A percentile compares a stretch with the other conserved stretches of the same genome.
Conservation (phyloP, 305 asterid species). For the Salvia sclarea region DNA sequence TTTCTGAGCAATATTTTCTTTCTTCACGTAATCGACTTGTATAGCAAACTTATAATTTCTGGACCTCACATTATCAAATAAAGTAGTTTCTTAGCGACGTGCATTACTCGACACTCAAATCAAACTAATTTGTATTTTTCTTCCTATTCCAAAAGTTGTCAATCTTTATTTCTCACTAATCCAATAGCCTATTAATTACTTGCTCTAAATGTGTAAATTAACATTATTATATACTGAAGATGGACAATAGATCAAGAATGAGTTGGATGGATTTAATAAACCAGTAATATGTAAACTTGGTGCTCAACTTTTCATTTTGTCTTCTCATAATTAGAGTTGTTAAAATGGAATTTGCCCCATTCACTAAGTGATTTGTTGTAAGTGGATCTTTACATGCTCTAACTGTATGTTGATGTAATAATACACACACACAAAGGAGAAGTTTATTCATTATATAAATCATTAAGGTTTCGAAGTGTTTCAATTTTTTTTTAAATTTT, state of each 20-base stretch:
- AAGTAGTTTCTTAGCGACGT: neutral
- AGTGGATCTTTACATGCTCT: slow-evolving; percentile 21
- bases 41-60: neutral
- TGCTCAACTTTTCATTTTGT: slow-evolving; percentile 33
- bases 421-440: neutral
- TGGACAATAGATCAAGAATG: slow-evolving; percentile 9
- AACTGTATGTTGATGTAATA: slow-evolving; percentile 6
- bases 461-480: neutral
- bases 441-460: neutral
- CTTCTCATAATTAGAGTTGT: slow-evolving; percentile 19
- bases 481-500: neutral
- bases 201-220: slow-evolving; percentile 11
- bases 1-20: neutral
- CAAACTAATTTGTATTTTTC: neutral
- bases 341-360: slow-evolving; percentile 24
- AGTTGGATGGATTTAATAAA: slow-evolving; percentile 24
- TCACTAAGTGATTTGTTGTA: slow-evolving; percentile 6
- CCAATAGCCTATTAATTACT: neutral
- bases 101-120: neutral
- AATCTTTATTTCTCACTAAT: neutral
- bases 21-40: neutral
- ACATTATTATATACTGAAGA: slow-evolving; percentile 1
- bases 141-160: slow-evolving; percentile 3
- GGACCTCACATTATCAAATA: neutral
- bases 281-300: slow-evolving; percentile 32